Percentiles rank a stretch among this genome's conserved stretches.
Evolutionary conservation across 108 stramenopile species (phyloP).

Genomic region (Cyclostephanos tholiformis): DNA sequence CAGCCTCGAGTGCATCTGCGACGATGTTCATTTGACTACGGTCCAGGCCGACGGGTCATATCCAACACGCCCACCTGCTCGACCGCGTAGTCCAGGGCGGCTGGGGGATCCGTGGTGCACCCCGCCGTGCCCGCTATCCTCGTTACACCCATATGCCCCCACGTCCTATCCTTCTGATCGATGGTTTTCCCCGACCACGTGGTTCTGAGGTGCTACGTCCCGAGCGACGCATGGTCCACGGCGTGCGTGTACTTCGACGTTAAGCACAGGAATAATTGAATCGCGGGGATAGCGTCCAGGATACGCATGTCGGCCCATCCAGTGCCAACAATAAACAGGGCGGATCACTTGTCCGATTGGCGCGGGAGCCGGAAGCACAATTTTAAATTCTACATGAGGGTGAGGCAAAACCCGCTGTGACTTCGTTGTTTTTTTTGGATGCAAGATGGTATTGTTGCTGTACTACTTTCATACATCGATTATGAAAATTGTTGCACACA

Average conservation of each 20-base stretch:
- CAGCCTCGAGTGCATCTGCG: slow-evolving; percentile 88
- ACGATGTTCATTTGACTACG: too few relatives aligned
- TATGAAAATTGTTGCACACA: too few relatives aligned
- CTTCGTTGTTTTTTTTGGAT: too few relatives aligned
- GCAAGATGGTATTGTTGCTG: not conserved
- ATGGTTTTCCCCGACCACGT: slow-evolving; percentile 97
- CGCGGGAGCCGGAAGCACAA: slow-evolving; percentile 72
- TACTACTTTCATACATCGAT: too few relatives aligned
- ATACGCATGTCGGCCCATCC: slow-evolving; percentile 89
- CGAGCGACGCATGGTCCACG: slow-evolving; percentile 84
- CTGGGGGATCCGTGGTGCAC: slow-evolving; percentile 94
- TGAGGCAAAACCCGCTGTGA: slow-evolving; percentile 66
- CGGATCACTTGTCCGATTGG: too few relatives aligned
- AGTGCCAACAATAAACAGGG: slow-evolving; percentile 91
- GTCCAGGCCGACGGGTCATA: slow-evolving; percentile 97
- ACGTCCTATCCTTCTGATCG: slow-evolving; percentile 92
- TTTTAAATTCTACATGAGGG: slow-evolving; percentile 87
- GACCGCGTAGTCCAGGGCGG: slow-evolving; percentile 95
- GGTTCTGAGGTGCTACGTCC: slow-evolving; percentile 81
- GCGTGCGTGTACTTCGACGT: slow-evolving; percentile 96
- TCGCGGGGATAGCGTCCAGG: slow-evolving; percentile 89
- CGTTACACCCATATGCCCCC: slow-evolving; percentile 96
- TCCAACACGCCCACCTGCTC: slow-evolving; percentile 95
- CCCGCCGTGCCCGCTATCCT: slow-evolving; percentile 93
- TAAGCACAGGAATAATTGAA: slow-evolving; percentile 77